Evolutionary conservation across 2,329 filamentous ascomycete species (phyloP).

Genomic region (Aspergillus sp.): DNA sequence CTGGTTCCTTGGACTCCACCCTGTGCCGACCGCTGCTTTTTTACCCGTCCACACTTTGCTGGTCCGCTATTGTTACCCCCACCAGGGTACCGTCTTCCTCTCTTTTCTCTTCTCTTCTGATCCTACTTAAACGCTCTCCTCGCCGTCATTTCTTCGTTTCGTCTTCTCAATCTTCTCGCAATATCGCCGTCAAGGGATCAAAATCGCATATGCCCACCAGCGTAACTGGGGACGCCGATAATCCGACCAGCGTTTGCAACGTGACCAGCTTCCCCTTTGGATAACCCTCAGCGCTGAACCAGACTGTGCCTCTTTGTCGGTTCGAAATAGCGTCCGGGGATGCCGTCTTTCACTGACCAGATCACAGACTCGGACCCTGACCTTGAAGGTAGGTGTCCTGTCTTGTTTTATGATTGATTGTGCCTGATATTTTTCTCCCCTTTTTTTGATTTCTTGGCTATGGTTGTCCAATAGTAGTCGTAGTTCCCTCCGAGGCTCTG

Average conservation of each 20-base stretch:
- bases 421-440: slow-evolving; percentile 15
- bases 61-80: slow-evolving; percentile 1
- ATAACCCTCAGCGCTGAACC: not conserved
- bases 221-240: not conserved
- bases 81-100: slow-evolving; percentile 4
- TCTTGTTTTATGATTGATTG: slow-evolving; percentile 15
- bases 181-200: not conserved
- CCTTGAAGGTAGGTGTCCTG: slow-evolving; percentile 35
- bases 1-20: slow-evolving; percentile 6
- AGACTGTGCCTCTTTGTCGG: not conserved
- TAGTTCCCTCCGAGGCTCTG: slow-evolving; percentile 22
- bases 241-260: not conserved
- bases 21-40: slow-evolving; percentile 8
- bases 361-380: slow-evolving; percentile 27
- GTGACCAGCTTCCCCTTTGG: slow-evolving; percentile 10
- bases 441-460: slow-evolving; percentile 16
- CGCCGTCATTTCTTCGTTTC: not conserved
- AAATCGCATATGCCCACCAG: not conserved
- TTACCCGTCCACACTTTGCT: not conserved
- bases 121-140: not conserved
- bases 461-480: slow-evolving; percentile 22
- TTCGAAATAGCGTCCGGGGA: slow-evolving; percentile 19
- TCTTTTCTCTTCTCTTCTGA: slow-evolving; percentile 5
- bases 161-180: not conserved
- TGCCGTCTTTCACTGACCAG: slow-evolving; percentile 38